Percentiles rank a stretch among this genome's conserved stretches.
Evolutionary conservation across 2,329 filamentous ascomycete species (phyloP).

Genomic region (Beauveria rudraprayagi): DNA sequence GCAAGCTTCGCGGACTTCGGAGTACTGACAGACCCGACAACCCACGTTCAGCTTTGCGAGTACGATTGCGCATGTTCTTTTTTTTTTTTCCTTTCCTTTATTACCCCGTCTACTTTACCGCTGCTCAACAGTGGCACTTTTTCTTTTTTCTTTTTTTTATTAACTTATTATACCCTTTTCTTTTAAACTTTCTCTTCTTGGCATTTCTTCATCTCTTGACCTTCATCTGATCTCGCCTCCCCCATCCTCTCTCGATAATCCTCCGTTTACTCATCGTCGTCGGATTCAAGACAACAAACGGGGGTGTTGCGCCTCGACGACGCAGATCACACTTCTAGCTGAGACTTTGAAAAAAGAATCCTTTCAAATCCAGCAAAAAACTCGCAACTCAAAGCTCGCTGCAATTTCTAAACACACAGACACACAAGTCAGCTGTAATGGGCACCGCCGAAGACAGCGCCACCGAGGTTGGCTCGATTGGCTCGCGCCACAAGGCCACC

Average conservation of each 20-base stretch:
- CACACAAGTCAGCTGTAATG: not conserved
- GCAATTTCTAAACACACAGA: no score
- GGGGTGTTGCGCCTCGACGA: no score
- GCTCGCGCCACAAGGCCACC: constrained; percentile 6
- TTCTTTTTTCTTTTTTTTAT: not conserved
- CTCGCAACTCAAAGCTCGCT: no score
- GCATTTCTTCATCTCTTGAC: not conserved
- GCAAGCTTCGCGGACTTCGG: constrained; percentile 5
- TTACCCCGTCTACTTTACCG: not conserved
- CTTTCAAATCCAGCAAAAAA: no score
- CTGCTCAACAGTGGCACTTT: no score
- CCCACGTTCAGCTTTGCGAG: not conserved
- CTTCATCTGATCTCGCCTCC: no score
- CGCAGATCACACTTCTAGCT: no score
- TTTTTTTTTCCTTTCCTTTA: not conserved
- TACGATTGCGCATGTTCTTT: constrained; percentile 10
- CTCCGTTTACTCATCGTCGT: no score
- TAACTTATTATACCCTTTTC: no score
- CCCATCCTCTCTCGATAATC: no score
- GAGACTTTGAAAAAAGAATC: no score
- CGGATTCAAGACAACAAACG: no score
- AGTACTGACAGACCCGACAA: constrained; percentile 2
- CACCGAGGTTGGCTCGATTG: constrained; percentile 10
- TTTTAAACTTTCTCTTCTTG: not conserved
- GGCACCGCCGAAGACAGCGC: constrained; percentile 4